Conservation (phyloP, 208 protist genomes). For the Porcisia deanei region DNA sequence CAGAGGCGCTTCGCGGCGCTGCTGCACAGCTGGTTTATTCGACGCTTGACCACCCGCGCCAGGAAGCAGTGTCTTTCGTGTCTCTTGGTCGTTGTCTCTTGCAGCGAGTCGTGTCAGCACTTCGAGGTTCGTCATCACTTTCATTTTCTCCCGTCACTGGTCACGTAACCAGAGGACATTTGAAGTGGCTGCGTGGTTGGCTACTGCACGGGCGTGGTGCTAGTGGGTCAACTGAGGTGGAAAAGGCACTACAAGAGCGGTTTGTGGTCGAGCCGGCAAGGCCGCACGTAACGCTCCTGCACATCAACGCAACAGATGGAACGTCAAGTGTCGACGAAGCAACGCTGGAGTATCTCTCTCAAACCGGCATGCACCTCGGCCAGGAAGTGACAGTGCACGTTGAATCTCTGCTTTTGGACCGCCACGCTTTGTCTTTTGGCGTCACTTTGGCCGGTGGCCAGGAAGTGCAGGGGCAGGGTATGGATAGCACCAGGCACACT, state of each 20-base stretch:
- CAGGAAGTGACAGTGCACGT: conserved; percentile 38
- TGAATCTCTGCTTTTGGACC: conserved; percentile 69
- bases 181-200: conserved; percentile 78
- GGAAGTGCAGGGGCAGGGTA: conserved; percentile 8
- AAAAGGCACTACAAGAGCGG: conserved; percentile 46
- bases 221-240: conserved; percentile 9
- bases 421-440: conserved; percentile 59
- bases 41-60: background rate
- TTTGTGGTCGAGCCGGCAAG: conserved; percentile 33
- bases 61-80: conserved; percentile 1
- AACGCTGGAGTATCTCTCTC: conserved; percentile 19
- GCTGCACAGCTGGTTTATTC: conserved; percentile 13
- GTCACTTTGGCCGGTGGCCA: conserved; percentile 13
- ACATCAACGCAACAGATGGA: conserved; percentile 6
- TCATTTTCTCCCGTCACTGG: background rate
- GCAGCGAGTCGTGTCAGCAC: conserved; percentile 1
- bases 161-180: conserved; percentile 50
- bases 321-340: background rate
- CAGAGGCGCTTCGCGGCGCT: conserved; percentile 1
- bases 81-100: background rate
- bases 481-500: conserved; percentile 3
- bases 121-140: background rate
- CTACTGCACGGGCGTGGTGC: conserved; percentile 35
- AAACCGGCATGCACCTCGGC: conserved; percentile 28
- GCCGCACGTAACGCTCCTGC: conserved; percentile 75